A percentile compares a stretch with the other conserved stretches of the same genome.
These are phyloP conservation scores for Erucastrum elatum DNA, from an alignment of 345 rosid species.

Conservation along the genomic window DNA sequence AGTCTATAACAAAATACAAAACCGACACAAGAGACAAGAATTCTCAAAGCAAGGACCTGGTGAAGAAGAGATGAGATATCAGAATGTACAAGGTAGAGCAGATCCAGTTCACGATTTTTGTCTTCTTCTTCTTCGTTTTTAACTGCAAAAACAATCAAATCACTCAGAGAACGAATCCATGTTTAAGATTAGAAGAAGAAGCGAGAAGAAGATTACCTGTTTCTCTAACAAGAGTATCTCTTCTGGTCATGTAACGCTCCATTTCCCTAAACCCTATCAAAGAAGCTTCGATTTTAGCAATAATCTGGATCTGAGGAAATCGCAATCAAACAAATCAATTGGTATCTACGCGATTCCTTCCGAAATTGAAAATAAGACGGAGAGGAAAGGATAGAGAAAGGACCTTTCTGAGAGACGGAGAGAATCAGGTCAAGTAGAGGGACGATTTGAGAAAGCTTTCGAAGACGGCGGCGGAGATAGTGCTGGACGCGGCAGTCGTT, in stretches of 20 bases:
- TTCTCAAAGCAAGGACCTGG: slow-evolving; percentile 44
- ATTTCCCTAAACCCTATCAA: slow-evolving; percentile 11
- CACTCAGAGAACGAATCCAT: not conserved
- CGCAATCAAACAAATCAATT: not conserved
- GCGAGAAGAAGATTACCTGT: too few relatives aligned
- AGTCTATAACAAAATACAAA: not conserved
- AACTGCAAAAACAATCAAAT: not conserved
- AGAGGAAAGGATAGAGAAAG: not conserved
- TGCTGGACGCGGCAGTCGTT: slow-evolving; percentile 9
- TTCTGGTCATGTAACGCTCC: slow-evolving; percentile 17
- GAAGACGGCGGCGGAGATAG: not conserved
- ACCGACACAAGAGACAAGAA: not conserved
- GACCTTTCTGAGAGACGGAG: slow-evolving; percentile 17
- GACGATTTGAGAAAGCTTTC: not conserved
- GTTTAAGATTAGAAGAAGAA: not conserved
- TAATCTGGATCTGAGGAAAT: slow-evolving; percentile 24
- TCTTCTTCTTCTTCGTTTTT: slow-evolving; percentile 16
- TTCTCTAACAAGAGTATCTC: slow-evolving; percentile 24
- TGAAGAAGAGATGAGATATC: slow-evolving; percentile 56
- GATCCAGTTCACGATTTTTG: slow-evolving; percentile 43
- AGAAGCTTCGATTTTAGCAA: not conserved
- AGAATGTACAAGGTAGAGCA: slow-evolving; percentile 66
- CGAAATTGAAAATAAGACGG: slow-evolving; percentile 11
- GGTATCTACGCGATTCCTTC: not conserved
- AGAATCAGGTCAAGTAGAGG: not conserved